Percentiles rank a stretch among this genome's conserved stretches.
Evolutionary conservation across 2,329 filamentous ascomycete species (phyloP).

Genomic region (Aspergillus sergii): DNA sequence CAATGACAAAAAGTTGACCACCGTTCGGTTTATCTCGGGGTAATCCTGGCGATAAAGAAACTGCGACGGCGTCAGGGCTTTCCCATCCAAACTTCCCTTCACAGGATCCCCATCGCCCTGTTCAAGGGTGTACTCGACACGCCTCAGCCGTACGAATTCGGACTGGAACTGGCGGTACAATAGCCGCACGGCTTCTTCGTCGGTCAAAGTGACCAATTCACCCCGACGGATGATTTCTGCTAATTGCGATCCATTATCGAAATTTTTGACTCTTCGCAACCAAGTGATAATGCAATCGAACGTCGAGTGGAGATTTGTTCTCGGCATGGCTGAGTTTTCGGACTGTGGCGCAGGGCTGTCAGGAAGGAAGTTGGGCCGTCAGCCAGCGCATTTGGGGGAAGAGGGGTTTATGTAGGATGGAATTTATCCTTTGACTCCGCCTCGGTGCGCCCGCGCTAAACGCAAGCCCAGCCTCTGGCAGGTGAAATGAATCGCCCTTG

Average conservation of each 20-base stretch:
- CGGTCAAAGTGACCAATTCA: not conserved
- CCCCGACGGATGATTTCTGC: not conserved
- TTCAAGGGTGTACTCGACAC: not conserved
- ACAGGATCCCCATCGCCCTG: not conserved
- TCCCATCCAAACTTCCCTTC: not conserved
- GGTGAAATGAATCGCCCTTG: not conserved
- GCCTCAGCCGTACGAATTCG: not conserved
- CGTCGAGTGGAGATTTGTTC: no score
- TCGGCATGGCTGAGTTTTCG: not conserved
- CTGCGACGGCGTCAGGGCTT: slow-evolving; percentile 8
- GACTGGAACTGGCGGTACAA: not conserved
- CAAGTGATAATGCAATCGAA: not conserved
- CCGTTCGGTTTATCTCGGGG: slow-evolving; percentile 43
- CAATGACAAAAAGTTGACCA: slow-evolving; percentile 39
- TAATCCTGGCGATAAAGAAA: slow-evolving; percentile 28
- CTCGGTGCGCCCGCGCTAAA: not conserved
- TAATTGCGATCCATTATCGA: not conserved
- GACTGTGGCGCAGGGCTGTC: not conserved
- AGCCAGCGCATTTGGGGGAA: not conserved
- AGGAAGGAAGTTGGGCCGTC: not conserved
- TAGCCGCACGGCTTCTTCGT: not conserved
- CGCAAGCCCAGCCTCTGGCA: not conserved
- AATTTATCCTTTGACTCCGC: not conserved
- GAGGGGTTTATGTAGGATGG: not conserved
- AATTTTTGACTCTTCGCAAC: not conserved